These are phyloP conservation scores for Citrullus colocynthis DNA, from an alignment of 306 rosid genomes.

Conservation along the genomic window DNA sequence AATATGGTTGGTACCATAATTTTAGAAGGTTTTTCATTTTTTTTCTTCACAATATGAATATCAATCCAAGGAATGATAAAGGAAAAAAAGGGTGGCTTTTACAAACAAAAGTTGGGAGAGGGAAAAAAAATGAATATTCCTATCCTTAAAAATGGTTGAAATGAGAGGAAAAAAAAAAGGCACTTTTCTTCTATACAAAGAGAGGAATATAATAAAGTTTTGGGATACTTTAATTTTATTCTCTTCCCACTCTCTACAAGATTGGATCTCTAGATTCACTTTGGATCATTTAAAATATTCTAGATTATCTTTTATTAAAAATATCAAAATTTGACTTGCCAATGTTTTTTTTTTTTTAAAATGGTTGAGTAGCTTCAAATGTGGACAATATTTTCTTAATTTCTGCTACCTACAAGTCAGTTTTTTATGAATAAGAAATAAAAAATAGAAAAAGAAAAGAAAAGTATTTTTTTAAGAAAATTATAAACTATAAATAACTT, in stretches of 20 bases:
- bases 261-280: not conserved
- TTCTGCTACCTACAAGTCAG: too few relatives aligned
- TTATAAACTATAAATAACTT: too few relatives aligned
- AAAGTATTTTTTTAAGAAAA: too few relatives aligned
- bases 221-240: not conserved
- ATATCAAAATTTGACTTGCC: not conserved
- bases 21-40: too few relatives aligned
- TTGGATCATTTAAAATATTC: not conserved
- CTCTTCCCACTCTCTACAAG: not conserved
- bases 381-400: too few relatives aligned
- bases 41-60: not conserved
- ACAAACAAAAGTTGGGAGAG: too few relatives aligned
- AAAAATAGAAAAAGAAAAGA: too few relatives aligned
- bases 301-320: not conserved
- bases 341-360: too few relatives aligned
- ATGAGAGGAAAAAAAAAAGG: not conserved
- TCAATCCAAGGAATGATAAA: not conserved
- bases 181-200: not conserved
- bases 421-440: too few relatives aligned
- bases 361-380: not conserved
- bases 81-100: too few relatives aligned
- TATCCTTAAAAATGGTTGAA: too few relatives aligned
- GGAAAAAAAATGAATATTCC: not conserved
- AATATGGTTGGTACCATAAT: too few relatives aligned
- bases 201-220: constrained; percentile 2